phyloP scores from a whole-genome alignment of 2,329 filamentous ascomycete species.

The Beauveria bassiana region DNA sequence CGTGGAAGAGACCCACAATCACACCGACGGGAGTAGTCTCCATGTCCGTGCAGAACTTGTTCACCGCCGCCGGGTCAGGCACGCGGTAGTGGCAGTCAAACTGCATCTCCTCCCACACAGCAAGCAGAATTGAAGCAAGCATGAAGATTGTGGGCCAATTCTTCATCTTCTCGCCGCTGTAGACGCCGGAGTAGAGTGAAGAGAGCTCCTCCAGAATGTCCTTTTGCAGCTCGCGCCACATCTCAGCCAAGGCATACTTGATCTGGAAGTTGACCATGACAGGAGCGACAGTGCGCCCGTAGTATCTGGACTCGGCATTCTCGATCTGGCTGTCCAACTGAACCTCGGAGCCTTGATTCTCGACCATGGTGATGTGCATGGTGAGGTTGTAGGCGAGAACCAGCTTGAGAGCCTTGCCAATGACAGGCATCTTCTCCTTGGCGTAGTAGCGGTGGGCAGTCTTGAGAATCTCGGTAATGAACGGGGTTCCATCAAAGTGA shows the following conservation, averaged over 20 bases:
- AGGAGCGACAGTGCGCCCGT: conserved; percentile 82
- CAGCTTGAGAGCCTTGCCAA: conserved; percentile 91
- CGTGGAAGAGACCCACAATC: conserved; percentile 93
- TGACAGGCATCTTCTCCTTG: conserved; percentile 79
- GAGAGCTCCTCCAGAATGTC: conserved; percentile 94
- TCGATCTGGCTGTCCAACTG: conserved; percentile 74
- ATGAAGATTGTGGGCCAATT: conserved; percentile 99
- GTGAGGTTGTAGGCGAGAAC: conserved; percentile 95
- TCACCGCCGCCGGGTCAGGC: conserved; percentile 72
- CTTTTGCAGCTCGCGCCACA: conserved; percentile 97
- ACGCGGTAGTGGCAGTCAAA: conserved; percentile 97
- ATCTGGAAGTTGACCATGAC: conserved; percentile 99
- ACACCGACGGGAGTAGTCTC: conserved; percentile 92
- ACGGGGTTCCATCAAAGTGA: conserved; percentile 91
- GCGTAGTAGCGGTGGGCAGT: conserved; percentile 89
- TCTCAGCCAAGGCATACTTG: conserved; percentile 92
- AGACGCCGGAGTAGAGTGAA: conserved; percentile 89
- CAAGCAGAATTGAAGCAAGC: conserved; percentile 83
- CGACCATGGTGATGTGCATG: conserved; percentile 87
- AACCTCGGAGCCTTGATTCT: conserved; percentile 77
- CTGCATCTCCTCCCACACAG: conserved; percentile 98
- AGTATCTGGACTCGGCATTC: conserved; percentile 78
- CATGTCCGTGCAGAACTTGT: conserved; percentile 96
- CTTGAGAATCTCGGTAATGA: conserved; percentile 93
- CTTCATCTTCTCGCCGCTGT: conserved; percentile 94